Evolutionary conservation across 768 basidiomycete genomes (phyloP), one percentile per base, ranked within the genome.

Genomic region (Termitomyces bulborhizus): DNA sequence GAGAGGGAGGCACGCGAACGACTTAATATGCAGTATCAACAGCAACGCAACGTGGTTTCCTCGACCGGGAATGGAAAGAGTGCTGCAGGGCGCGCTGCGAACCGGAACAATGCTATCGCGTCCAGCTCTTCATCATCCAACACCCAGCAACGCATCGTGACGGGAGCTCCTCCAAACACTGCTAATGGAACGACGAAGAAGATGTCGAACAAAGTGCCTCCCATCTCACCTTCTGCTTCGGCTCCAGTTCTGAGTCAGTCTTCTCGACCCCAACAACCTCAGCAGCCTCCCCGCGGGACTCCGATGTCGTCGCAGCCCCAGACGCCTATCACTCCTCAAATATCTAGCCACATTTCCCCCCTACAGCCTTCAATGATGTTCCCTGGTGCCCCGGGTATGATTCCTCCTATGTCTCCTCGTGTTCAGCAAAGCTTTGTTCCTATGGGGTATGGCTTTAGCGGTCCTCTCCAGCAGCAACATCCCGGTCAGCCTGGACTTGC

Each of bases 111-210:
- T 54, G 69, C 76, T 8, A 61, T 69, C 21, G 68, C 77, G 9
- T 75, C 79, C n/a, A 72, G 74, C 26, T 76, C 81, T 24, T 69
- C 78, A 18, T 58, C 70, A 21, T 68, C 75, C 44, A 55, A 34
- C 46, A 40, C 26, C 16, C 63, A 49, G 34, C 63, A 40, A 37
- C 60, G 65, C 44, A 29, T 39, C 32, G 36, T 51, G 27, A 49
- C 62, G 61, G 53, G 77, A 73, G 57, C 78, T 40, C 36, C 75
- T 76, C 24, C 37, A 2, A 40, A 26, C 31, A 75, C 75, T 37
- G 74, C 71, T 39, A 80, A 77, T 58, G 74, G 77, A 21, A 66
- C 69, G 15, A 65, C 76, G 45, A 89, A 88, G 79, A 89, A 87
- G 75, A 80, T 77, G 54, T 71, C 77, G 63, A 79, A 71, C 64